phyloP scores from a whole-genome alignment of 345 rosid genomes.

The Pugionium cornutum region DNA sequence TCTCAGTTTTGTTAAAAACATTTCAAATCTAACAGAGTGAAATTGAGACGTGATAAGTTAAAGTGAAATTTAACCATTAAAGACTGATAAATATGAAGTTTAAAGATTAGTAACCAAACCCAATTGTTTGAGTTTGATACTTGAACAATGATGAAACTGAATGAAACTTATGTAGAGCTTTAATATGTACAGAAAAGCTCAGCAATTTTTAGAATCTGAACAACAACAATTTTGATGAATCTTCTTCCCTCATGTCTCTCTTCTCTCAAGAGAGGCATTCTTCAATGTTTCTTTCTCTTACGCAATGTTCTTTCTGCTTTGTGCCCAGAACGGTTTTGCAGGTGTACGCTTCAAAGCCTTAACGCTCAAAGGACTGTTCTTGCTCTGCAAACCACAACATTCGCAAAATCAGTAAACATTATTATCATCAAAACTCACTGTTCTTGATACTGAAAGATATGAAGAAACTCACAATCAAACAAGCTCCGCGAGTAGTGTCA shows the following conservation, averaged over 20 bases:
- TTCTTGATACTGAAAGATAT: not conserved
- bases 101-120: conserved; percentile 20
- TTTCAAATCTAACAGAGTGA: not conserved
- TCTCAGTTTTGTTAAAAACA: too few relatives aligned
- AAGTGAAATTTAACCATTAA: conserved; percentile 13
- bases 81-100: conserved; percentile 9
- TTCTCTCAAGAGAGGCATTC: conserved; percentile 15
- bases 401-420: not conserved
- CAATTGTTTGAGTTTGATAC: conserved; percentile 9
- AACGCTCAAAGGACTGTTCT: conserved; percentile 70
- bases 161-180: conserved; percentile 22
- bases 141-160: conserved; percentile 17
- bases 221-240: conserved; percentile 6
- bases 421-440: not conserved
- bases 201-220: conserved; percentile 27
- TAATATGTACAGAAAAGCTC: conserved; percentile 37
- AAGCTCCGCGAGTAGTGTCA: conserved; percentile 55
- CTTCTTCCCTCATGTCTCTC: conserved; percentile 8
- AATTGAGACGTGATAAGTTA: not conserved
- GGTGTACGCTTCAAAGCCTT: conserved; percentile 77
- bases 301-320: conserved; percentile 50
- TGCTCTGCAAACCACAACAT: conserved; percentile 58
- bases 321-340: conserved; percentile 70
- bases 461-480: conserved; percentile 57
- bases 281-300: conserved; percentile 35